Conservation (phyloP, 441 rosid genomes). For the Sinapis alba region DNA sequence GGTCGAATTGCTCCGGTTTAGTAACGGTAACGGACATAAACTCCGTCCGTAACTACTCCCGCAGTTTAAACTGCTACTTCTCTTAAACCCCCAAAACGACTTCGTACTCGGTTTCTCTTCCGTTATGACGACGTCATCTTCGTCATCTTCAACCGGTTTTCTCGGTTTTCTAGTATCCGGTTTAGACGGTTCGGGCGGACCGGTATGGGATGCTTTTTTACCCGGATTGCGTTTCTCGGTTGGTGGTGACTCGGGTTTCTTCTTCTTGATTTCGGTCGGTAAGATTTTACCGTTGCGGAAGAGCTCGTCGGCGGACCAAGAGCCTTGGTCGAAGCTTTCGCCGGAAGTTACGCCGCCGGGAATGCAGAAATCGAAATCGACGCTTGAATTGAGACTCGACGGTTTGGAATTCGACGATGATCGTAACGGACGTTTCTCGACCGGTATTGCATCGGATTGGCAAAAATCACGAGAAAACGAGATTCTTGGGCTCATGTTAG, state of each 20-base stretch:
- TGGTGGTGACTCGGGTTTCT: slow-evolving; percentile 39
- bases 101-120: slow-evolving; percentile 54
- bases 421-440: slow-evolving; percentile 54
- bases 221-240: slow-evolving; percentile 13
- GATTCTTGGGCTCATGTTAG: slow-evolving; percentile 73
- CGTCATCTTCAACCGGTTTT: slow-evolving; percentile 36
- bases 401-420: slow-evolving; percentile 49
- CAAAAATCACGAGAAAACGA: slow-evolving; percentile 87
- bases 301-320: slow-evolving; percentile 86
- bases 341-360: slow-evolving; percentile 49
- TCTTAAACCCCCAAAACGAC: slow-evolving; percentile 78
- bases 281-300: slow-evolving; percentile 82
- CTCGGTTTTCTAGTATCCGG: slow-evolving; percentile 32
- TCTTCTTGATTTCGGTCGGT: slow-evolving; percentile 78
- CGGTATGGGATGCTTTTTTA: neutral
- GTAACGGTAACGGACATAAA: slow-evolving; percentile 73
- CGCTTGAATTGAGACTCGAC: slow-evolving; percentile 47
- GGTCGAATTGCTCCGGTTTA: slow-evolving; percentile 78
- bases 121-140: slow-evolving; percentile 16
- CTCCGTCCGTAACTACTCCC: slow-evolving; percentile 69
- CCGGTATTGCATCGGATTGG: slow-evolving; percentile 52
- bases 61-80: slow-evolving; percentile 78
- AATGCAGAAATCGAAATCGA: slow-evolving; percentile 74
- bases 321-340: slow-evolving; percentile 62
- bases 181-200: slow-evolving; percentile 15